Evolutionary conservation across 192 early-diverging fungal species (phyloP).

Genomic region (Gryganskiella cystojenkinii): DNA sequence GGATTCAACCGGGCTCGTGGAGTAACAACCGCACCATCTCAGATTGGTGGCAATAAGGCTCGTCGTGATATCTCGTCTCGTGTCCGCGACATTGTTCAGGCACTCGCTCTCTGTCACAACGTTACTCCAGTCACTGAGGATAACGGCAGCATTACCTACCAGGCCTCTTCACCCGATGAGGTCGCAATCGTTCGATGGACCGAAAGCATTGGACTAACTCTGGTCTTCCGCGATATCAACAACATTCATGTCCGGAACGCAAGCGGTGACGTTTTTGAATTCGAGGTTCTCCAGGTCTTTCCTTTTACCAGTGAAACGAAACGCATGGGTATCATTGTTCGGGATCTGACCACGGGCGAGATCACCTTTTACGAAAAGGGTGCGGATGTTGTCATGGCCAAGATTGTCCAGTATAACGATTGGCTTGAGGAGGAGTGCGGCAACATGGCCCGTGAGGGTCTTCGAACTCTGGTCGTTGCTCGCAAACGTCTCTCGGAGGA

Average conservation of each 20-base stretch:
- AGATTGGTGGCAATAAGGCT: conserved; percentile 63
- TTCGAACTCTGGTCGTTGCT: conserved; percentile 94
- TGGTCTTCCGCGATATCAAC: conserved; percentile 81
- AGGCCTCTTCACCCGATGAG: conserved; percentile 97
- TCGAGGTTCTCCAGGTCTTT: conserved; percentile 90
- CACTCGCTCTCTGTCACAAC: conserved; percentile 92
- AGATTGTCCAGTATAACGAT: conserved; percentile 91
- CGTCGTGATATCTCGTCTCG: conserved; percentile 87
- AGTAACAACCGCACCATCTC: conserved; percentile 28
- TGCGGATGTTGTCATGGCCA: conserved; percentile 90
- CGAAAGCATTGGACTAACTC: conserved; percentile 82
- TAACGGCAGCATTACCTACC: conserved; percentile 79
- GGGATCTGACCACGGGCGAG: conserved; percentile 73
- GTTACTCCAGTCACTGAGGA: conserved; percentile 78
- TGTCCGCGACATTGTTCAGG: conserved; percentile 88
- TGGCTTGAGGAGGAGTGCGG: conserved; percentile 98
- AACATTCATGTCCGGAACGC: conserved; percentile 73
- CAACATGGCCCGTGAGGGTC: conserved; percentile 95
- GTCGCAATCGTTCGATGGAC: conserved; percentile 96
- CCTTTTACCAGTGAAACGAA: conserved; percentile 99
- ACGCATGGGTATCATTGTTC: conserved; percentile 95
- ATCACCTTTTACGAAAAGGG: conserved; percentile 95
- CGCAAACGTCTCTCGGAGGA: conserved; percentile 83
- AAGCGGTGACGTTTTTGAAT: conserved; percentile 67
- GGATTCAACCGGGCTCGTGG: conserved; percentile 46